phyloP scores from a whole-genome alignment of 108 stramenopile genomes.

The Stephanodiscus triporus region DNA sequence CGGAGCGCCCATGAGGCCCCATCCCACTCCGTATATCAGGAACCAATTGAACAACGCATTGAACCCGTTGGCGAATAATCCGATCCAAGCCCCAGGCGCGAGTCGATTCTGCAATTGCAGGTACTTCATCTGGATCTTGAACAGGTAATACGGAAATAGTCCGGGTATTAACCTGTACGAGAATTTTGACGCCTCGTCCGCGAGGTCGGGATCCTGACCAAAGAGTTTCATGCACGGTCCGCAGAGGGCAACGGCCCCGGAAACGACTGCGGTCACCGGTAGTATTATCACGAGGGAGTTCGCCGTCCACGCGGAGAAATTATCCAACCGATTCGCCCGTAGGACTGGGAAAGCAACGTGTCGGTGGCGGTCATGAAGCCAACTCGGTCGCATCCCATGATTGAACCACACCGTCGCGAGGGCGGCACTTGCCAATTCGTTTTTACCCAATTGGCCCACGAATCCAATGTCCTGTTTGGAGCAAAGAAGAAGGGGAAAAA shows the following conservation, averaged over 20 bases:
- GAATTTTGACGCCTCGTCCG: constrained; percentile 44
- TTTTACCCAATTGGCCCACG: constrained; percentile 46
- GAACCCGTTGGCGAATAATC: constrained; percentile 47
- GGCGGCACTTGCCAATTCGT: constrained; percentile 51
- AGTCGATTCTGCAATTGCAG: constrained; percentile 46
- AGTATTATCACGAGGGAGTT: constrained; percentile 34
- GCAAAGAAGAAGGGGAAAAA: too few relatives aligned
- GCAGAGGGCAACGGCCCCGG: constrained; percentile 41
- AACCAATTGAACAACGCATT: constrained; percentile 53
- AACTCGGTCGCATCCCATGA: constrained; percentile 46
- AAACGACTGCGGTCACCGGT: constrained; percentile 16
- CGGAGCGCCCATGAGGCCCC: constrained; percentile 47
- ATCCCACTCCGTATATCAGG: constrained; percentile 29
- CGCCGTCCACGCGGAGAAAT: constrained; percentile 47
- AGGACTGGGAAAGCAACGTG: constrained; percentile 46
- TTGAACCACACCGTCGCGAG: constrained; percentile 59
- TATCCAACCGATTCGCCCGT: constrained; percentile 48
- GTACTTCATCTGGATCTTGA: constrained; percentile 52
- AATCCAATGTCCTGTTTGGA: constrained; percentile 14
- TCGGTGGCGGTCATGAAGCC: constrained; percentile 56
- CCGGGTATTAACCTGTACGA: constrained; percentile 51
- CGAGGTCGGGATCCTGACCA: constrained; percentile 42
- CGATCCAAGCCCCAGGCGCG: constrained; percentile 41
- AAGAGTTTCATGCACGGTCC: constrained; percentile 48
- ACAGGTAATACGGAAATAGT: constrained; percentile 49